A percentile compares a stretch with the other conserved stretches of the same genome.
phyloP scores from a whole-genome alignment of 192 early-diverging fungal species.

The Mortierella claussenii region DNA sequence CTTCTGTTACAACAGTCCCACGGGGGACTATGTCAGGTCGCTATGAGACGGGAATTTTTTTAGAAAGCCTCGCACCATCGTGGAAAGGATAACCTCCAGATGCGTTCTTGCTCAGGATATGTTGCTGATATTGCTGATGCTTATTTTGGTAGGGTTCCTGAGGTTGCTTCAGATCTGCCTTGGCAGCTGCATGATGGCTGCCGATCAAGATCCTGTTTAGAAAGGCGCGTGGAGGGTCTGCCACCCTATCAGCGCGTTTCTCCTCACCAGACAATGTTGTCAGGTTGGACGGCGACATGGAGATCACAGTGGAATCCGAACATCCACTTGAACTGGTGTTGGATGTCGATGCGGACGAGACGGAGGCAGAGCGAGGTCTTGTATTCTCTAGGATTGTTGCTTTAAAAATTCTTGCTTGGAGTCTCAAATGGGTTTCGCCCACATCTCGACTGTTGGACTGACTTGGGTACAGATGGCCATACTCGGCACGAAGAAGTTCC shows the following conservation, averaged over 20 bases:
- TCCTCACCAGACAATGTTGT: constrained; percentile 18
- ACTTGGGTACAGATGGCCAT: constrained; percentile 18
- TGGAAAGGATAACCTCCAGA: too few species aligned
- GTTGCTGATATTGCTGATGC: not conserved
- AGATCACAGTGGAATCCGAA: constrained; percentile 16
- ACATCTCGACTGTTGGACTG: not conserved
- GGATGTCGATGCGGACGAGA: constrained; percentile 12
- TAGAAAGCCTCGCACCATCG: too few species aligned
- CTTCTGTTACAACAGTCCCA: too few species aligned
- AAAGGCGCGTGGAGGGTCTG: constrained; percentile 11
- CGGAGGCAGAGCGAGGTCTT: constrained; percentile 17
- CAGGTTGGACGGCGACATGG: constrained; percentile 5
- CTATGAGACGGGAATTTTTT: not conserved
- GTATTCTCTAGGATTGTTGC: too few species aligned
- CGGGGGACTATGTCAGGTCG: constrained; percentile 3
- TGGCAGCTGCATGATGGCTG: not conserved
- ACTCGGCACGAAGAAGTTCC: constrained; percentile 29
- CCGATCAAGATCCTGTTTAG: constrained; percentile 17
- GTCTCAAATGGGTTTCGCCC: too few species aligned
- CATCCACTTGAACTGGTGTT: constrained; percentile 18
- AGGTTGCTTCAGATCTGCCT: not conserved
- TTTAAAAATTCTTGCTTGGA: too few species aligned
- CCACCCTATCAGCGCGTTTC: not conserved
- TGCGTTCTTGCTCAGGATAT: too few species aligned
- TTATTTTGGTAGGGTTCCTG: not conserved